phyloP scores from a whole-genome alignment of 257 asterid genomes.

The Solanum dulcamara region DNA sequence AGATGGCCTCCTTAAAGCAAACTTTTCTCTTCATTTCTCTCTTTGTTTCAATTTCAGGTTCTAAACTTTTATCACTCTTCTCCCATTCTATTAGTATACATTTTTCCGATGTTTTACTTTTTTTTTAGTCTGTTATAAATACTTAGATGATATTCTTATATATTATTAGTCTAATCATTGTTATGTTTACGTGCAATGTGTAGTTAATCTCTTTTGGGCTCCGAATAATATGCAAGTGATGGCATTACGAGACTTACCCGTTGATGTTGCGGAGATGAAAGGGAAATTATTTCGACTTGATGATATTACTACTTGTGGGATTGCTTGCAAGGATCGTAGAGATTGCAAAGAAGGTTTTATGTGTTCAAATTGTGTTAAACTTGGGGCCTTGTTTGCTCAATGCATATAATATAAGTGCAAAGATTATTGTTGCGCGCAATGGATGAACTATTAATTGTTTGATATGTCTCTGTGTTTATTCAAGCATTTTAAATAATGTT shows the following conservation, averaged over 20 bases:
- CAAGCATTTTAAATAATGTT: neutral
- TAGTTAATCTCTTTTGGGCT: neutral
- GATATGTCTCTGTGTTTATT: neutral
- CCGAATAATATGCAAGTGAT: neutral
- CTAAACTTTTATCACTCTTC: neutral
- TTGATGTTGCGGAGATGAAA: neutral
- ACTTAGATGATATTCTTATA: neutral
- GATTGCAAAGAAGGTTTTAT: neutral
- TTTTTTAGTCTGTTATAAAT: neutral
- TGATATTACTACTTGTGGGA: neutral
- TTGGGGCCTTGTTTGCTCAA: neutral
- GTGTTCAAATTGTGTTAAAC: neutral
- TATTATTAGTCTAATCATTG: neutral
- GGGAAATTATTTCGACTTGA: neutral
- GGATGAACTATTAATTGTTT: neutral
- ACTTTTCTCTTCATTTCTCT: neutral
- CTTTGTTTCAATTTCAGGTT: neutral
- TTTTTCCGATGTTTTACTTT: neutral
- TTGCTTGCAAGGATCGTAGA: neutral
- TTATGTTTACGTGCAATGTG: neutral
- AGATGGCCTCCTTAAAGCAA: neutral
- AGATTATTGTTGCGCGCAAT: neutral
- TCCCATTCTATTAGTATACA: neutral
- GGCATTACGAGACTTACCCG: neutral
- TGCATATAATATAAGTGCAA: neutral